Percentiles rank a stretch among this genome's conserved stretches.
These are phyloP conservation scores for Paraleonurus japonicus DNA, from an alignment of 257 asterid species.

Conservation along the genomic window DNA sequence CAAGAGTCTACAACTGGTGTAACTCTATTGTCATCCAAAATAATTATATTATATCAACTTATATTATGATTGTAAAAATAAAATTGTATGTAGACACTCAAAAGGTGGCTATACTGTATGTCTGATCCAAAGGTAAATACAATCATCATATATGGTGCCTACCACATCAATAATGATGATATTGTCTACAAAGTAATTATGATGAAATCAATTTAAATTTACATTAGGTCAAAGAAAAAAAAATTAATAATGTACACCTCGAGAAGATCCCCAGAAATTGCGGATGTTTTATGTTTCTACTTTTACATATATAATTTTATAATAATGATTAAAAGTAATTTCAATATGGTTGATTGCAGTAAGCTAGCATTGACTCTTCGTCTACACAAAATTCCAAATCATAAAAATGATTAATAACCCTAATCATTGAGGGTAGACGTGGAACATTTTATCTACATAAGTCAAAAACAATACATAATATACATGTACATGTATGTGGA, in stretches of 20 bases:
- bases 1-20: no score
- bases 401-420: slow-evolving; percentile 3
- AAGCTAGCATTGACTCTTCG: background rate
- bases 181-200: background rate
- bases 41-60: no score
- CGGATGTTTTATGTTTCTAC: background rate
- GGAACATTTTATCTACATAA: slow-evolving; percentile 15
- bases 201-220: background rate
- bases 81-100: background rate
- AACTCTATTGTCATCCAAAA: no score
- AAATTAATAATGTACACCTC: background rate
- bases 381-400: background rate
- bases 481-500: slow-evolving; percentile 12
- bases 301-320: background rate
- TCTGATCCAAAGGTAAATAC: background rate
- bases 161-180: background rate
- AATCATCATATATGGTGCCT: background rate
- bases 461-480: background rate
- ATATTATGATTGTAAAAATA: no score
- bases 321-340: background rate
- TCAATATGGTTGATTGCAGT: background rate
- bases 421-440: slow-evolving; percentile 31
- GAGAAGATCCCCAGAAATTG: background rate
- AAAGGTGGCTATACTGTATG: background rate
- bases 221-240: background rate